These are phyloP conservation scores for Paxillus rubicundulus DNA, from an alignment of 768 basidiomycete genomes.

Conservation along the genomic window DNA sequence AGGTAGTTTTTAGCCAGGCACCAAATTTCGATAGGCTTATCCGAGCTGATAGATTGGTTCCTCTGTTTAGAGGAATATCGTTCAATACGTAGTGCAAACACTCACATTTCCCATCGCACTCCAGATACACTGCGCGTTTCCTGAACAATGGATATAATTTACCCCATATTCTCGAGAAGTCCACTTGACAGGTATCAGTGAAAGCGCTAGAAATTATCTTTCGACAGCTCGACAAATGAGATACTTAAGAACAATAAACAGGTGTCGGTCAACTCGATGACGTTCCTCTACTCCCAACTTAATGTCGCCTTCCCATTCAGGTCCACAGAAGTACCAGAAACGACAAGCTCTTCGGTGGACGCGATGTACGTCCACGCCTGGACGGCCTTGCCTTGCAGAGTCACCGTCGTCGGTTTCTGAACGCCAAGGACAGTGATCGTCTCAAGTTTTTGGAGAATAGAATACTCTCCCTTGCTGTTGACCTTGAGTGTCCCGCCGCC, in stretches of 20 bases:
- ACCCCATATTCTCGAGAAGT: too few relatives aligned
- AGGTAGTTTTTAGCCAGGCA: too few relatives aligned
- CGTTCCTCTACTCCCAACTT: conserved; percentile 30
- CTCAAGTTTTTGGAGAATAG: conserved; percentile 44
- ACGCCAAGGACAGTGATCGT: conserved; percentile 61
- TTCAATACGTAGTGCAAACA: too few relatives aligned
- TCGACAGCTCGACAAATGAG: not conserved
- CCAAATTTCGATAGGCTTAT: too few relatives aligned
- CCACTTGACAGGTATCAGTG: too few relatives aligned
- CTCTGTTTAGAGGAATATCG: too few relatives aligned
- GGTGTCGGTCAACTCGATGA: not conserved
- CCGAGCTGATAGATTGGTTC: too few relatives aligned
- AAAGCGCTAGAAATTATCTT: too few relatives aligned
- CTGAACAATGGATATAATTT: too few relatives aligned
- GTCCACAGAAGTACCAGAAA: conserved; percentile 37
- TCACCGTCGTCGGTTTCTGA: conserved; percentile 39
- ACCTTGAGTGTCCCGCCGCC: conserved; percentile 37
- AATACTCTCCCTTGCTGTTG: conserved; percentile 26
- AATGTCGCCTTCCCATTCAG: conserved; percentile 41
- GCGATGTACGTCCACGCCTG: conserved; percentile 40
- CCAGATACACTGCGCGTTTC: too few relatives aligned
- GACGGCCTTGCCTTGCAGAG: conserved; percentile 35
- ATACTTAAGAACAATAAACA: not conserved
- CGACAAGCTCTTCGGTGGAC: conserved; percentile 40
- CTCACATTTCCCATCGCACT: too few relatives aligned